A percentile compares a stretch with the other conserved stretches of the same genome.
Evolutionary conservation across 208 protist genomes (phyloP).

Genomic region (Trypanosoma scelopori): DNA sequence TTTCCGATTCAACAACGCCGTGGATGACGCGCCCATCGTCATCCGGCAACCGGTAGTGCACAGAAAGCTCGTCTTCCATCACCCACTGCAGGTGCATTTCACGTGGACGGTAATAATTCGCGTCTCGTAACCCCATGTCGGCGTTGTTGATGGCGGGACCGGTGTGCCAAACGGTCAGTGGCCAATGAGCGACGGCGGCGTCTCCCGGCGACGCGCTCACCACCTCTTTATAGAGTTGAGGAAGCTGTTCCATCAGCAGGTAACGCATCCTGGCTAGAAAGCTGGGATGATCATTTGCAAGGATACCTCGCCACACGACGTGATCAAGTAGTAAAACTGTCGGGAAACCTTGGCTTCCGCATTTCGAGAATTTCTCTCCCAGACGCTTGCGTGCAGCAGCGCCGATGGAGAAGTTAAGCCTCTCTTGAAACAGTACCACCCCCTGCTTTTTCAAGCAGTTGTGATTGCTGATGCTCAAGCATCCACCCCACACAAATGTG

Average conservation of each 20-base stretch:
- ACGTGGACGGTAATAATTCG: background rate
- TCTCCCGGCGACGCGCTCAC: background rate
- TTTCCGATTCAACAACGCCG: background rate
- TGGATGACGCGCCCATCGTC: background rate
- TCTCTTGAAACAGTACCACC: background rate
- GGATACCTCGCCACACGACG: background rate
- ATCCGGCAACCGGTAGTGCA: background rate
- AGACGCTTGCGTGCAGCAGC: background rate
- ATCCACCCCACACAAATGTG: constrained; percentile 2
- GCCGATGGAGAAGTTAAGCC: background rate
- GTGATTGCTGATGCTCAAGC: background rate
- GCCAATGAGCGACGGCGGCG: background rate
- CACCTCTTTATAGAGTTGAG: constrained; percentile 4
- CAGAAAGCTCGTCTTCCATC: constrained; percentile 9
- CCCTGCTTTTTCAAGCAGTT: background rate
- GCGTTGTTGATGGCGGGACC: background rate
- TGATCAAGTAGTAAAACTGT: constrained; percentile 9
- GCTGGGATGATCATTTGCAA: background rate
- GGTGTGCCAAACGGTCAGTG: constrained; percentile 9
- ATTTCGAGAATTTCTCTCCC: background rate
- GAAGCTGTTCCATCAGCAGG: background rate
- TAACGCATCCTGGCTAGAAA: background rate
- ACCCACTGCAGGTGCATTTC: background rate
- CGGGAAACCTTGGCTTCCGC: constrained; percentile 3
- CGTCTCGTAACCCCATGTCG: background rate